Evolutionary conservation across 2,329 filamentous ascomycete species (phyloP), one percentile per base, ranked within the genome.

Genomic region (Alternaria postmessia): DNA sequence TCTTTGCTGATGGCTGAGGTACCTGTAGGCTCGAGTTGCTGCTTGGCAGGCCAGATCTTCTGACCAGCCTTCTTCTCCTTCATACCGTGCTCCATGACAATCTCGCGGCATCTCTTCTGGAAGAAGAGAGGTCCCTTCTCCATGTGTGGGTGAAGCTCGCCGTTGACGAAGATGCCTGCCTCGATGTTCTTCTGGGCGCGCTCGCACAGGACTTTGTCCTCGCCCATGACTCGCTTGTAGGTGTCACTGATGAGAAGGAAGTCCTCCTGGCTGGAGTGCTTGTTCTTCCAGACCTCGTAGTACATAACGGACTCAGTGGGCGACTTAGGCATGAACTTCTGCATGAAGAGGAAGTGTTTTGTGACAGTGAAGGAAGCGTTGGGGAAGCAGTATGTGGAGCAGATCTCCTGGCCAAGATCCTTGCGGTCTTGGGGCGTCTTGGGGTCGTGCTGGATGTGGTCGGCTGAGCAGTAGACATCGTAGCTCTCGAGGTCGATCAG

Each of bases 261-360:
- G 59, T 88, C 84, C 26, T 84, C 83, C 16, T 88, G 84, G n/a
- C 81, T 81, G 4, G 86, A 84, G 71, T 85, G 78, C 72, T 86
- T 87, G 81, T 89, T 86, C 61, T 86, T 82, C 80, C 83, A 89
- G 51, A 89, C 84, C 70, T 90, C 86, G 74, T 89, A 89, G 57
- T 81, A 81, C 84, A 90, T 89, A 39, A 80, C 78, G 2, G 84
- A 85, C 42, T 76, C 82, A 36, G 77, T 80, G 0, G 87, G 79
- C 2, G 81, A 79, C 48, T 78, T 82, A 12, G 88, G 88, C 12
- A 89, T 80, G 75, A 89, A 88, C 59, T 86, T 81, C 71, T 89
- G 86, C 55, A 89, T 84, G 79, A 88, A 87, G 77, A 89, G 85
- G 75, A 89, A 89, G 75, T 89, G 70, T 68, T 70, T 65, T 67